Evolutionary conservation across 2,329 filamentous ascomycete genomes (phyloP).

Genomic region (Amauroascus niger): DNA sequence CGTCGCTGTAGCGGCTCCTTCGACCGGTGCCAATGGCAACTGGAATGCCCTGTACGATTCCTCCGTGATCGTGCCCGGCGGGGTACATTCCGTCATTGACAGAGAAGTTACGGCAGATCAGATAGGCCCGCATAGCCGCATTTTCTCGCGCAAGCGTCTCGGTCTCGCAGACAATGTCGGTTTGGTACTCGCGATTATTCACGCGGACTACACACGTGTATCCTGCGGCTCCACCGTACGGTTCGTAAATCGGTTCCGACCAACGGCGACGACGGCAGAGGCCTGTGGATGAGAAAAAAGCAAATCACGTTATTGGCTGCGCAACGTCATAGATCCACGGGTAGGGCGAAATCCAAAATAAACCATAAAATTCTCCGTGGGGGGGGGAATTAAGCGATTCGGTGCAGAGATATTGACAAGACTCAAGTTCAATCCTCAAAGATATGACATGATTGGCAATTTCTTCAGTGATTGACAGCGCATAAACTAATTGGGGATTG

Average conservation of each 20-base stretch:
- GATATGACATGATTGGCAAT: neutral
- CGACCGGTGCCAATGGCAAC: conserved; percentile 55
- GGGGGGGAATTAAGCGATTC: neutral
- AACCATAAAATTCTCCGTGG: neutral
- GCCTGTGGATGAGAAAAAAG: conserved; percentile 45
- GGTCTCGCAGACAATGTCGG: conserved; percentile 72
- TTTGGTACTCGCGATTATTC: conserved; percentile 94
- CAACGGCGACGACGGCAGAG: conserved; percentile 91
- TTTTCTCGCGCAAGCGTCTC: conserved; percentile 81
- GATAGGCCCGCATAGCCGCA: conserved; percentile 89
- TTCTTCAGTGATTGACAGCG: neutral
- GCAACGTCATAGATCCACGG: conserved; percentile 12
- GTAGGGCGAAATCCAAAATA: neutral
- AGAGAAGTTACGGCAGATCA: conserved; percentile 95
- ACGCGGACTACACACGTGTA: conserved; percentile 87
- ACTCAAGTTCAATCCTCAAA: neutral
- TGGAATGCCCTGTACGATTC: conserved; percentile 51
- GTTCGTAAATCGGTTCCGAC: conserved; percentile 82
- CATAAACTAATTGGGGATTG: neutral
- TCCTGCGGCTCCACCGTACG: conserved; percentile 61
- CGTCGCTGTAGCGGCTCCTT: conserved; percentile 41
- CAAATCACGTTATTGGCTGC: conserved; percentile 32
- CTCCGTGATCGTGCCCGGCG: conserved; percentile 46
- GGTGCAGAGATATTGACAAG: conserved; percentile 3
- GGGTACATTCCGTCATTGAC: conserved; percentile 86